Base-by-base conservation (phyloP, 2,329 filamentous ascomycete genomes). In the Microascus cirrosus region DNA sequence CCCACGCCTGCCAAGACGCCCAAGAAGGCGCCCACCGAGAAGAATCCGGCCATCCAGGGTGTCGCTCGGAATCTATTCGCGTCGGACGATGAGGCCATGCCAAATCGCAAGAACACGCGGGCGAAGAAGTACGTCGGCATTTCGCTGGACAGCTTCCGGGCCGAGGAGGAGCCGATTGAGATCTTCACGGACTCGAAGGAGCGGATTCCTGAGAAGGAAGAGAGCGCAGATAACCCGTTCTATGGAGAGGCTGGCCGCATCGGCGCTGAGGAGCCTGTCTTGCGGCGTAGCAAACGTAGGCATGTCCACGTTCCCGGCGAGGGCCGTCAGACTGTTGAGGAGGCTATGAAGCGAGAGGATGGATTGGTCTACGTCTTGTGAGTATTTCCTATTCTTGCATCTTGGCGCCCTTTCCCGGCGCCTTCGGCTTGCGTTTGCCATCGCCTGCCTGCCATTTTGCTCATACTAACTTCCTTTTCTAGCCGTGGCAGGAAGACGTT, bases 141-240 rank as follows among this genome's bases (percentile, higher is more conserved):
- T 51, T 73, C 77, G 12, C 65, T 85, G 62, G 79, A 81, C 61
- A 85, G 81, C 70, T 85, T 86, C 66, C 73, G 71, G 25, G 77
- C 71, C 8, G 79, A 83, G 55, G 77, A 80, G n/a, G 71, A 77
- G 8, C 69, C 76, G n/a, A 88, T 92, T 63, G 70, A 81, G 62
- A 89, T 93, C 65, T 93, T 84, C 67, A 91, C 86, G 48, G 89
- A 94, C 69, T 83, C 88, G 1, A 86, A 90, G 62, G 91, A 95
- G 63, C 84, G 86, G 58, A 71, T 91, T 50, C 89, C 89, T 22
- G 79, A 84, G 61, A 73, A 82, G 50, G 87, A 90, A 64, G 68
- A 72, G n/a, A 83, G 78, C 62, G 71, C 75, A 7, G 83, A 85
- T 28, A 94, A 93, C 67, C 89, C 89, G 1, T 94, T 93, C 69